Percentiles rank a stretch among this genome's conserved stretches.
Evolutionary conservation across 2,329 filamentous ascomycete species (phyloP).

Genomic region (Chaetomiaceae sp.): DNA sequence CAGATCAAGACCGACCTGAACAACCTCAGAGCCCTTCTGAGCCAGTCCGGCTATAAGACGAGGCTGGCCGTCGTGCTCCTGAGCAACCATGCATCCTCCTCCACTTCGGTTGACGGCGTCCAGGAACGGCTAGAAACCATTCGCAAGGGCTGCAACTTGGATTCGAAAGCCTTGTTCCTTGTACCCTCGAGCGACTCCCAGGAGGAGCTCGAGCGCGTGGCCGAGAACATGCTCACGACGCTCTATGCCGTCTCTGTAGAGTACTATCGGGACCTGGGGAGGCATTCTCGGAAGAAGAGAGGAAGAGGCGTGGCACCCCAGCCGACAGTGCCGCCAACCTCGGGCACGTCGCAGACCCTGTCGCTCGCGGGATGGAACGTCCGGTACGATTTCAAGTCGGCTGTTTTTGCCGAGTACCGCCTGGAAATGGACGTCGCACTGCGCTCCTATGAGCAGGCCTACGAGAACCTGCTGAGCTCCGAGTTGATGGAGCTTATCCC

Average conservation of each 20-base stretch:
- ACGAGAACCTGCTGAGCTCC: conserved; percentile 73
- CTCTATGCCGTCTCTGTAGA: conserved; percentile 74
- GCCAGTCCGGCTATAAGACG: conserved; percentile 69
- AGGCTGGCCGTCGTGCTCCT: conserved; percentile 73
- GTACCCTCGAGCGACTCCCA: conserved; percentile 68
- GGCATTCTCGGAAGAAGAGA: conserved; percentile 84
- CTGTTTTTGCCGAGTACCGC: conserved; percentile 84
- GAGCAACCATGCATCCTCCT: conserved; percentile 53
- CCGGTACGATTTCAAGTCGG: conserved; percentile 91
- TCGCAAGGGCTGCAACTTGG: conserved; percentile 71
- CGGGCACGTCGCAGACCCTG: conserved; percentile 79
- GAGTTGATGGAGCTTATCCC: conserved; percentile 86
- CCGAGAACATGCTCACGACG: conserved; percentile 65
- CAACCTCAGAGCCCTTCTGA: conserved; percentile 63
- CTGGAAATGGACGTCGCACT: conserved; percentile 87
- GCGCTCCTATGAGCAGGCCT: conserved; percentile 80
- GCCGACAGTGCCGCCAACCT: conserved; percentile 76
- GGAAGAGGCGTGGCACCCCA: conserved; percentile 72
- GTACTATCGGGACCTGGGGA: conserved; percentile 91
- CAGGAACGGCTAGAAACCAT: conserved; percentile 73
- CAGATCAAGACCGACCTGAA: conserved; percentile 84
- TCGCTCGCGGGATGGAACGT: conserved; percentile 85
- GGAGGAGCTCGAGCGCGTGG: conserved; percentile 67
- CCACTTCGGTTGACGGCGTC: conserved; percentile 45
- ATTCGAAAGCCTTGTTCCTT: conserved; percentile 81